phyloP scores from a whole-genome alignment of 352 stramenopile genomes.

The Phytophthora capsici region DNA sequence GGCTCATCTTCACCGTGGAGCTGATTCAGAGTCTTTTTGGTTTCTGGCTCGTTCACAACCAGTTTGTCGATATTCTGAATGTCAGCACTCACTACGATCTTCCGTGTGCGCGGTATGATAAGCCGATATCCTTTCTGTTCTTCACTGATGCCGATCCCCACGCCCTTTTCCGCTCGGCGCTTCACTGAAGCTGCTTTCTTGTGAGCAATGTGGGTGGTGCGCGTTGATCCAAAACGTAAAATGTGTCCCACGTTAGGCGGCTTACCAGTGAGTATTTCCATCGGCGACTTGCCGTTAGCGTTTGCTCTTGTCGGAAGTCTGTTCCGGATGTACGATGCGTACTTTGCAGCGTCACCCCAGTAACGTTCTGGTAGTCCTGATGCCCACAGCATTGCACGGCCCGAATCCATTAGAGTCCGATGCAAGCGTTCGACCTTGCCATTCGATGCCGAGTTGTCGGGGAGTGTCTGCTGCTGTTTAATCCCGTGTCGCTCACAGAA shows the following conservation, averaged over 20 bases:
- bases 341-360: slow-evolving; percentile 6
- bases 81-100: background rate
- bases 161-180: slow-evolving; percentile 2
- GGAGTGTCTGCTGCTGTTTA: background rate
- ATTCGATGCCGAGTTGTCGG: slow-evolving; percentile 12
- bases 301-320: slow-evolving; percentile 8
- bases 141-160: background rate
- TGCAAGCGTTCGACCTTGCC: slow-evolving; percentile 8
- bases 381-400: slow-evolving; percentile 17
- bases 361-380: slow-evolving; percentile 3
- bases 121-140: slow-evolving; percentile 4
- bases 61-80: background rate
- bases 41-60: background rate
- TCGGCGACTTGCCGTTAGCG: slow-evolving; percentile 2
- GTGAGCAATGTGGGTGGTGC: slow-evolving; percentile 3
- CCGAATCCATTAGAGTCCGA: slow-evolving; percentile 13
- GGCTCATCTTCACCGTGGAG: no score
- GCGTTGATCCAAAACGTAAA: slow-evolving; percentile 8
- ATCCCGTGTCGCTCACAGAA: background rate
- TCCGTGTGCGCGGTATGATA: background rate
- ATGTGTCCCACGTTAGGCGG: slow-evolving; percentile 6
- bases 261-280: slow-evolving; percentile 3
- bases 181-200: background rate
- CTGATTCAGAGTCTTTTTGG: background rate
- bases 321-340: slow-evolving; percentile 13